These are phyloP conservation scores for Lachnellula suecica DNA, from an alignment of 2,329 filamentous ascomycete genomes.

Conservation along the genomic window DNA sequence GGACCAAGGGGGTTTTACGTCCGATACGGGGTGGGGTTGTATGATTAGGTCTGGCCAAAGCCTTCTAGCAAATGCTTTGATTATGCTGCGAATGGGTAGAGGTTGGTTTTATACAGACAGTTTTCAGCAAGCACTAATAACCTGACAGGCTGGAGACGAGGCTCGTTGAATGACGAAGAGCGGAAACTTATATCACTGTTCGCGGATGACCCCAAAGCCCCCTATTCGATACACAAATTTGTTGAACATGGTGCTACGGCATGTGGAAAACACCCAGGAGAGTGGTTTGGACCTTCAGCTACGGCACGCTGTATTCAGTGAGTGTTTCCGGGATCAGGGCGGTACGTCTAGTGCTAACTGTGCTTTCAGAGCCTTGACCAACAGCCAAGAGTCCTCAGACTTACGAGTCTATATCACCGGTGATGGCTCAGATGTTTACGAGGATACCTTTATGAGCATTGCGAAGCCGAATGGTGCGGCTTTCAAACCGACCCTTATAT, in stretches of 20 bases:
- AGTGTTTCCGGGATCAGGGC: conserved; percentile 35
- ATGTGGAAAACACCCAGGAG: conserved; percentile 92
- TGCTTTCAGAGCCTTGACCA: conserved; percentile 67
- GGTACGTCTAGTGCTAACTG: conserved; percentile 12
- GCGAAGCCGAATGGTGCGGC: conserved; percentile 64
- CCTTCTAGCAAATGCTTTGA: conserved; percentile 82
- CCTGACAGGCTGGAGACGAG: conserved; percentile 71
- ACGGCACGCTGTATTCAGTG: conserved; percentile 93
- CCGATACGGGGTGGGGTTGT: conserved; percentile 95
- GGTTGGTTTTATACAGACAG: conserved; percentile 47
- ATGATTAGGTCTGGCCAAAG: conserved; percentile 98
- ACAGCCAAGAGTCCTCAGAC: conserved; percentile 57
- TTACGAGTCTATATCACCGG: conserved; percentile 86
- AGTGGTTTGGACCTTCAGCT: conserved; percentile 99
- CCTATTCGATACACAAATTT: conserved; percentile 94
- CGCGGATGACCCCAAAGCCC: conserved; percentile 80
- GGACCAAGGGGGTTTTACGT: conserved; percentile 81
- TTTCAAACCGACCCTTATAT: conserved; percentile 83
- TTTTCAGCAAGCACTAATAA: conserved; percentile 5
- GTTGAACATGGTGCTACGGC: conserved; percentile 82
- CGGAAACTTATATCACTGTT: conserved; percentile 75
- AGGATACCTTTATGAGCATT: conserved; percentile 79
- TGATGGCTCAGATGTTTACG: conserved; percentile 88
- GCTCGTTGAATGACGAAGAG: conserved; percentile 58
- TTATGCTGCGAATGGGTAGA: conserved; percentile 72